Base-by-base conservation (phyloP, 2,329 filamentous ascomycete genomes). In the Diplodia sapinea region DNA sequence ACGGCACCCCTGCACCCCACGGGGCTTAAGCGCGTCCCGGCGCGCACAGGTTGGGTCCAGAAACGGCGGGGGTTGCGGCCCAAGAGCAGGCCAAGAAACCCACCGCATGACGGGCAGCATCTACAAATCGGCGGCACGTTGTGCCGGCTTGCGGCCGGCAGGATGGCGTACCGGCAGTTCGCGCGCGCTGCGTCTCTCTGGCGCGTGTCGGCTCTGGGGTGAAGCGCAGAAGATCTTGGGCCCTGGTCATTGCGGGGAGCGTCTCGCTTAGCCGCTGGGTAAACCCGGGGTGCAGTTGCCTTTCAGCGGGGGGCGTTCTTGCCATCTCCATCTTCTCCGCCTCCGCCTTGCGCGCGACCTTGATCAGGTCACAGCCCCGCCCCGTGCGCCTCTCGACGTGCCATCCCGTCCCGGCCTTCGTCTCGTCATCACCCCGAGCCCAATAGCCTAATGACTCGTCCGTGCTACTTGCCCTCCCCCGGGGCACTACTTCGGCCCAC, bases 361-460 rank as follows among this genome's bases (percentile, higher is more conserved):
- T 20, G 4, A 51, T 51, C 47, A 23, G 52, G 59, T 12, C 29
- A n/a, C n/a, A 38, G 29, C 47, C 47, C 59, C 59, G 59, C 31
- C 57, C 59, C 59, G 31, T 51, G 59, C 59, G 12, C 59, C 59
- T n/a, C 40, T 50, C 36, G 20, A 49, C 26, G 13, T n/a, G 52
- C 31, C 52, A 17, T 11, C 20, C 31, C 31, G 20, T 29, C 54
- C 54, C 54, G 54, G 33, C 54, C 11, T 50, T 17, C 43, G 57
- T 43, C 57, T 50, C 57, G 57, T 62, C 57, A 50, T 23, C 57
- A 31, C 26, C 17, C 57, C 57, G 31, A 63, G 43, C 47, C 12
- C 38, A 62, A n/a, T n/a, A 43, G 40, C 38, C 57, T 62, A 50
- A 62, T 63, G 59, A 63, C 59, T 63, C 59, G 59, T 11, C 59